These are phyloP conservation scores for Lecanicillium sp. DNA, from an alignment of 2,329 filamentous ascomycete genomes.

Conservation along the genomic window DNA sequence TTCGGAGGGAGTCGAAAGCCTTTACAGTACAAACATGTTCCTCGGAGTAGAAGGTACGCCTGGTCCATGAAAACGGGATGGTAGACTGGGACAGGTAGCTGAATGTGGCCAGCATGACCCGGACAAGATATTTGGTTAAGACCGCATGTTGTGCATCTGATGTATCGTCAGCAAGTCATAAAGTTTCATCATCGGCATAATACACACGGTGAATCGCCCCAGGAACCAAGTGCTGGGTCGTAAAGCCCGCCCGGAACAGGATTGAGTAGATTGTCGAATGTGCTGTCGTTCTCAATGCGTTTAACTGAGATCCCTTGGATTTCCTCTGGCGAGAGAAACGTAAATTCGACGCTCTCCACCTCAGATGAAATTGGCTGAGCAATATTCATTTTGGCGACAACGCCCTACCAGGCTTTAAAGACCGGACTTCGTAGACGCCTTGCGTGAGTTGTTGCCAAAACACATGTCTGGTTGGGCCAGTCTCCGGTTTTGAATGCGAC, in stretches of 20 bases:
- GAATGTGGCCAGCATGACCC: conserved; percentile 91
- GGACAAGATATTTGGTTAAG: conserved; percentile 74
- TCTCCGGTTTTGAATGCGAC: too few species aligned
- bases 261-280: conserved; percentile 88
- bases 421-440: too few species aligned
- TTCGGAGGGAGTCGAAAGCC: conserved; percentile 71
- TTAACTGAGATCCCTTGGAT: conserved; percentile 87
- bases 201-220: conserved; percentile 69
- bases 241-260: conserved; percentile 87
- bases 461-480: too few species aligned
- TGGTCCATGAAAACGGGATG: conserved; percentile 97
- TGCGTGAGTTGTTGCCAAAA: too few species aligned
- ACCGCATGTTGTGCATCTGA: conserved; percentile 86
- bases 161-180: conserved; percentile 2
- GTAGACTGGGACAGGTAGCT: conserved; percentile 87
- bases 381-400: conserved; percentile 48
- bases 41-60: conserved; percentile 72
- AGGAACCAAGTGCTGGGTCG: conserved; percentile 83
- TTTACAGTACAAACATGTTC: conserved; percentile 87
- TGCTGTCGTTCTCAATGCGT: conserved; percentile 84
- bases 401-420: too few species aligned
- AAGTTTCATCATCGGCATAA: neutral
- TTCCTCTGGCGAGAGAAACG: conserved; percentile 72
- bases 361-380: conserved; percentile 76
- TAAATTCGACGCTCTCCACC: conserved; percentile 84